These are phyloP conservation scores for Aspergillus novoparasiticus DNA, from an alignment of 2,329 filamentous ascomycete species.

Conservation along the genomic window DNA sequence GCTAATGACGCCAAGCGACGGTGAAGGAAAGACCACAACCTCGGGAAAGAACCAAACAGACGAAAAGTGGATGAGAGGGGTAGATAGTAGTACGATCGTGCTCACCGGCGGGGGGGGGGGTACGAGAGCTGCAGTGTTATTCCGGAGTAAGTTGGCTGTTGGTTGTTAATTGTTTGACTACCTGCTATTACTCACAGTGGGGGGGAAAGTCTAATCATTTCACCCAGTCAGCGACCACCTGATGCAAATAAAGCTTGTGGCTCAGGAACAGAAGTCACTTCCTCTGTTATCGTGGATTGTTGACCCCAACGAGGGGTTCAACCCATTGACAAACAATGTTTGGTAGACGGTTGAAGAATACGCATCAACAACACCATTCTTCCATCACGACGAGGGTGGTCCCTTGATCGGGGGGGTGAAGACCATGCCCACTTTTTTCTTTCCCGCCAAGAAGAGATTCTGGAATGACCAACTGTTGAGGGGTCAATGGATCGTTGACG, in stretches of 20 bases:
- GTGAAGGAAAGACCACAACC: background rate
- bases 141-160: background rate
- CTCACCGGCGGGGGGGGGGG: background rate
- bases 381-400: background rate
- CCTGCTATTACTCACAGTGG: background rate
- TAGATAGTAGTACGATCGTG: background rate
- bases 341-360: background rate
- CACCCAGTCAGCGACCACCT: background rate
- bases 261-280: background rate
- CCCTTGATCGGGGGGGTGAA: background rate
- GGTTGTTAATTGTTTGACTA: background rate
- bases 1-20: background rate
- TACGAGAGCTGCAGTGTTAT: background rate
- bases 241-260: background rate
- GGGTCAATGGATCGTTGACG: constrained; percentile 3
- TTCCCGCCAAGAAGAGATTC: background rate
- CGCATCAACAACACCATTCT: background rate
- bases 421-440: background rate
- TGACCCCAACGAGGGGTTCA: constrained; percentile 17
- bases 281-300: background rate
- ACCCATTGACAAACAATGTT: background rate
- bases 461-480: constrained; percentile 6
- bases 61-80: background rate
- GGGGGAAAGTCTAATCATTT: background rate
- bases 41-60: background rate